These are phyloP conservation scores for Glutinoglossum americanum DNA, from an alignment of 495 filamentous ascomycete species.

Conservation along the genomic window DNA sequence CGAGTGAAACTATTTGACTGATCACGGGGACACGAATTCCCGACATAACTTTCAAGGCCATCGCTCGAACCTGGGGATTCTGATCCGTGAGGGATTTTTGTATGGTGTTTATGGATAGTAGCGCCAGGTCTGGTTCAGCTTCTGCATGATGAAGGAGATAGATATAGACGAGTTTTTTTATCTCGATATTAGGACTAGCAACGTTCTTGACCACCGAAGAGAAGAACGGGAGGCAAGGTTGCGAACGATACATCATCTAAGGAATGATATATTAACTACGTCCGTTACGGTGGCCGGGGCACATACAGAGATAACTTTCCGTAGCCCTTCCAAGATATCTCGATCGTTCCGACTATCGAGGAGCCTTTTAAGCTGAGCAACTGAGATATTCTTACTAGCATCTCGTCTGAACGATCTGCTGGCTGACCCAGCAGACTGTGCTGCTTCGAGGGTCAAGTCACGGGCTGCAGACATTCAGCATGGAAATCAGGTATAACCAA, in stretches of 20 bases:
- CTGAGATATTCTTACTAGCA: slow-evolving; percentile 24
- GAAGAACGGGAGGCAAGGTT: slow-evolving; percentile 71
- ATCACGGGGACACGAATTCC: slow-evolving; percentile 95
- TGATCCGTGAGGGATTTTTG: slow-evolving; percentile 88
- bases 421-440: slow-evolving; percentile 44
- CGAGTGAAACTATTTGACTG: slow-evolving; percentile 90
- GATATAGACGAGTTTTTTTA: slow-evolving; percentile 96
- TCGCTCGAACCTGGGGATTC: slow-evolving; percentile 71
- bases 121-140: slow-evolving; percentile 77
- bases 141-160: slow-evolving; percentile 93
- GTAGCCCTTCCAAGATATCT: slow-evolving; percentile 79
- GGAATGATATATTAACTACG: not conserved
- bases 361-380: slow-evolving; percentile 68
- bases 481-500: slow-evolving; percentile 5
- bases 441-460: slow-evolving; percentile 91
- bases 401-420: slow-evolving; percentile 21
- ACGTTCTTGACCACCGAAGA: slow-evolving; percentile 93
- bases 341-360: slow-evolving; percentile 85
- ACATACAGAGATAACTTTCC: slow-evolving; percentile 66
- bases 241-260: slow-evolving; percentile 85
- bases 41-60: slow-evolving; percentile 87
- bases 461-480: slow-evolving; percentile 35
- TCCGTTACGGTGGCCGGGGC: not conserved
- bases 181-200: slow-evolving; percentile 70
- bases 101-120: slow-evolving; percentile 94